Percentiles rank a stretch among this genome's conserved stretches.
These are phyloP conservation scores for Pleurotus cornucopiae DNA, from an alignment of 768 basidiomycete genomes.

Conservation along the genomic window DNA sequence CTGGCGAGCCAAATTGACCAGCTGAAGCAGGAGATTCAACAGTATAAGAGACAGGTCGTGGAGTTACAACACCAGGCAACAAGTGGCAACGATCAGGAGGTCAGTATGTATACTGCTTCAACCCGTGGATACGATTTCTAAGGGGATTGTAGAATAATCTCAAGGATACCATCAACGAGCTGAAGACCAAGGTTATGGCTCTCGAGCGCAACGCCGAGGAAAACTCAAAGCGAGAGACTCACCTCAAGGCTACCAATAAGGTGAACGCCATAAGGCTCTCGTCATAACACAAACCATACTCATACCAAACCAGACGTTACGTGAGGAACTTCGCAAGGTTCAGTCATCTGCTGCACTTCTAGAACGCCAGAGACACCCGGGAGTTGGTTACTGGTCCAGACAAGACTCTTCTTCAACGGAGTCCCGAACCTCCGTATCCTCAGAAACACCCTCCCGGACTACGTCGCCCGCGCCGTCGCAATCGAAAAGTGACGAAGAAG, in stretches of 20 bases:
- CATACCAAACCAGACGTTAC: conserved; percentile 56
- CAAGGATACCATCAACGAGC: conserved; percentile 25
- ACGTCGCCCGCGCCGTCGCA: conserved; percentile 25
- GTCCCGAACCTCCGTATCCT: conserved; percentile 33
- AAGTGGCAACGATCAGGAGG: conserved; percentile 58
- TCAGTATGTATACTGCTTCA: conserved; percentile 26
- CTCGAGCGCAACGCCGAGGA: conserved; percentile 76
- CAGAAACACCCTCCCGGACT: conserved; percentile 29
- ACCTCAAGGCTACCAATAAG: conserved; percentile 75
- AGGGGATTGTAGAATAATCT: neutral
- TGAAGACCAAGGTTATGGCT: conserved; percentile 40
- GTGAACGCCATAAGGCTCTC: conserved; percentile 27
- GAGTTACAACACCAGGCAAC: conserved; percentile 50
- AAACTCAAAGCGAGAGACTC: conserved; percentile 59
- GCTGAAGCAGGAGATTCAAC: conserved; percentile 42
- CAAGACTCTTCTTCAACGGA: conserved; percentile 32
- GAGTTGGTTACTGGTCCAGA: conserved; percentile 87
- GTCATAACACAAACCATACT: neutral
- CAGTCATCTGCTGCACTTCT: conserved; percentile 89
- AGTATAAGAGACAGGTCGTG: conserved; percentile 47
- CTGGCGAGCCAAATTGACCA: conserved; percentile 54
- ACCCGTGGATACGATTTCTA: neutral
- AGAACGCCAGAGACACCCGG: conserved; percentile 88
- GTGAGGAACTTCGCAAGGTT: conserved; percentile 93
- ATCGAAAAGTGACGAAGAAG: conserved; percentile 72